Conservation (phyloP, 306 rosid species). For the Inga leiocalycina region DNA sequence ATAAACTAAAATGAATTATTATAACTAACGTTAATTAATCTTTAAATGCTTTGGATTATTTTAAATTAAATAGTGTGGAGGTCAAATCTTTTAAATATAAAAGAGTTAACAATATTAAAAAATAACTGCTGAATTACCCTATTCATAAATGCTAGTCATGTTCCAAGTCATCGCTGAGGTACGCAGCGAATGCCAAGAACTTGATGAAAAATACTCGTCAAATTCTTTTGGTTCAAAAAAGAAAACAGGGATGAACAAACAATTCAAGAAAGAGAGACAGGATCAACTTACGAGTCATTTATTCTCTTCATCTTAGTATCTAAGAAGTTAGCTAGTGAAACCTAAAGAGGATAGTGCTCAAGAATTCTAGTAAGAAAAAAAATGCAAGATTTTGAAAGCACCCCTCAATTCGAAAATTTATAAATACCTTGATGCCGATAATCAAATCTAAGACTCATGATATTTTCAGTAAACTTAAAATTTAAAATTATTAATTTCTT, state of each 20-base stretch:
- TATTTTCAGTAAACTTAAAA: not conserved
- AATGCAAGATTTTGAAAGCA: no score
- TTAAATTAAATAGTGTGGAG: no score
- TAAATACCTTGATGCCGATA: not conserved
- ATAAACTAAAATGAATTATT: no score
- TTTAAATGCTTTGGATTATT: no score
- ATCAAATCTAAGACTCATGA: not conserved
- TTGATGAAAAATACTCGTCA: not conserved
- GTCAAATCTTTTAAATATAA: no score
- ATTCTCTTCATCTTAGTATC: slow-evolving; percentile 44
- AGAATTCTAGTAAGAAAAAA: not conserved
- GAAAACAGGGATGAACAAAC: not conserved
- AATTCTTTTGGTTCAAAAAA: not conserved
- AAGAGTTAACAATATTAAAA: no score
- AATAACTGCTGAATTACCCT: no score
- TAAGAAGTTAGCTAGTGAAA: not conserved
- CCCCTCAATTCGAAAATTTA: not conserved
- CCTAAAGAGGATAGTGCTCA: not conserved
- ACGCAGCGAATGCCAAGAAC: not conserved
- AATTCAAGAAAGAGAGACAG: not conserved
- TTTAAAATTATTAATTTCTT: no score
- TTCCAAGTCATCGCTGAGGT: slow-evolving; percentile 5
- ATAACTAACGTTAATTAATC: no score
- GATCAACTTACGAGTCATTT: not conserved
- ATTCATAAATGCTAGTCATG: slow-evolving; percentile 12